A percentile compares a stretch with the other conserved stretches of the same genome.
phyloP scores from a whole-genome alignment of 208 protist species.

The Trypanosoma scelopori region DNA sequence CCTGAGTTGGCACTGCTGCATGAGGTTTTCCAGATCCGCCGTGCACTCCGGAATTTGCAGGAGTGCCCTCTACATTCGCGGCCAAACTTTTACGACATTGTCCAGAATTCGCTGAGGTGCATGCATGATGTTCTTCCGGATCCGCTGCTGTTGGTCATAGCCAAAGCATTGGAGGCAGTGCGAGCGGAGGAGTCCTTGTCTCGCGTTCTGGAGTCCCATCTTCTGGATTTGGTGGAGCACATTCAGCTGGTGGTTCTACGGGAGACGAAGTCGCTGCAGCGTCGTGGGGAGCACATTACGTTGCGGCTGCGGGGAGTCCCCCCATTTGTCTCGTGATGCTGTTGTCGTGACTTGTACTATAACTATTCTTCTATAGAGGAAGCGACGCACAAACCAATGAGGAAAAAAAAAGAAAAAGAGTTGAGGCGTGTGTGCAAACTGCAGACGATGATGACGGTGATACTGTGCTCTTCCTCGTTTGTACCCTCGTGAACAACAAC shows the following conservation, averaged over 20 bases:
- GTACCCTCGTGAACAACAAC: too few species aligned
- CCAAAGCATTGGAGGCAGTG: constrained; percentile 27
- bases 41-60: constrained; percentile 49
- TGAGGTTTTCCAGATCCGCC: constrained; percentile 47
- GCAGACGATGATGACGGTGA: too few species aligned
- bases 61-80: constrained; percentile 32
- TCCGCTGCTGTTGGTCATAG: constrained; percentile 58
- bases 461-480: too few species aligned
- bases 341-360: not conserved
- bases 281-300: constrained; percentile 15
- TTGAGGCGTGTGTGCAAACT: not conserved
- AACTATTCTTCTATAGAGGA: not conserved
- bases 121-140: constrained; percentile 57
- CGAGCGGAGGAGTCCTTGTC: not conserved
- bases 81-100: constrained; percentile 21
- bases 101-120: constrained; percentile 29
- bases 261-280: constrained; percentile 27
- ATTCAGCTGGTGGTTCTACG: constrained; percentile 25
- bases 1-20: constrained; percentile 56
- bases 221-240: constrained; percentile 23
- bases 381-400: too few species aligned
- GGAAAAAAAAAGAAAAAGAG: constrained; percentile 1
- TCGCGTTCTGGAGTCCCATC: constrained; percentile 17
- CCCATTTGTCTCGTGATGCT: constrained; percentile 25
- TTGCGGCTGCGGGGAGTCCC: constrained; percentile 16